Conservation (phyloP, 2,329 filamentous ascomycete species). For the Apiospora kogelbergensis region DNA sequence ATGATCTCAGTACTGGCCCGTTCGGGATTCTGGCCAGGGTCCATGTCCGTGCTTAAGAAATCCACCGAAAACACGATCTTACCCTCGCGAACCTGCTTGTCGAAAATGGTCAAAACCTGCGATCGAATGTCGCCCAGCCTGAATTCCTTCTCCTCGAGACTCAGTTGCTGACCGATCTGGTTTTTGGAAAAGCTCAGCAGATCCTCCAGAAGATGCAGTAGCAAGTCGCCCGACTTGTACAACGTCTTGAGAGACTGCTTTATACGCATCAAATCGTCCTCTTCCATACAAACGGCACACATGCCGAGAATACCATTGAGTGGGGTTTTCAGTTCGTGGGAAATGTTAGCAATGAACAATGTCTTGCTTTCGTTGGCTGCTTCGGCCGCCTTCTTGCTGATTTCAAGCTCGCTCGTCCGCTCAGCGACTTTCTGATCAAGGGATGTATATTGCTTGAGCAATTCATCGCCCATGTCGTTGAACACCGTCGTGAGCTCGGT, state of each 20-base stretch:
- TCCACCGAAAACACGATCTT: constrained; percentile 71
- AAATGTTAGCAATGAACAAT: constrained; percentile 94
- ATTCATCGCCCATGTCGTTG: constrained; percentile 91
- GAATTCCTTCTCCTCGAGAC: constrained; percentile 83
- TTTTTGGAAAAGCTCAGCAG: constrained; percentile 93
- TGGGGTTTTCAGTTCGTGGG: constrained; percentile 84
- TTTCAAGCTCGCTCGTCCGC: constrained; percentile 79
- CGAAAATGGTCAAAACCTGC: constrained; percentile 83
- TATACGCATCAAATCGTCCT: constrained; percentile 74
- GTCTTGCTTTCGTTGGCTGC: constrained; percentile 98
- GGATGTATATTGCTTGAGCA: constrained; percentile 81
- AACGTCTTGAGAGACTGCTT: constrained; percentile 84
- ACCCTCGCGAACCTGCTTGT: constrained; percentile 82
- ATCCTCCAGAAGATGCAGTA: constrained; percentile 85
- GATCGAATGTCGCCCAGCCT: constrained; percentile 78
- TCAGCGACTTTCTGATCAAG: constrained; percentile 83
- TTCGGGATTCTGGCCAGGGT: constrained; percentile 32
- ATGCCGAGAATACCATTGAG: constrained; percentile 95
- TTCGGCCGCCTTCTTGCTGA: constrained; percentile 88
- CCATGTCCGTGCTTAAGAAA: constrained; percentile 59
- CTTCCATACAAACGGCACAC: constrained; percentile 90
- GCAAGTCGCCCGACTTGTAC: constrained; percentile 82
- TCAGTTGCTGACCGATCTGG: constrained; percentile 83
- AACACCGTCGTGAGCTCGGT: constrained; percentile 84
- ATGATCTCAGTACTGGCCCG: constrained; percentile 30